phyloP scores from a whole-genome alignment of 2,329 filamentous ascomycete genomes.

The Aspergillus pseudotamarii region DNA sequence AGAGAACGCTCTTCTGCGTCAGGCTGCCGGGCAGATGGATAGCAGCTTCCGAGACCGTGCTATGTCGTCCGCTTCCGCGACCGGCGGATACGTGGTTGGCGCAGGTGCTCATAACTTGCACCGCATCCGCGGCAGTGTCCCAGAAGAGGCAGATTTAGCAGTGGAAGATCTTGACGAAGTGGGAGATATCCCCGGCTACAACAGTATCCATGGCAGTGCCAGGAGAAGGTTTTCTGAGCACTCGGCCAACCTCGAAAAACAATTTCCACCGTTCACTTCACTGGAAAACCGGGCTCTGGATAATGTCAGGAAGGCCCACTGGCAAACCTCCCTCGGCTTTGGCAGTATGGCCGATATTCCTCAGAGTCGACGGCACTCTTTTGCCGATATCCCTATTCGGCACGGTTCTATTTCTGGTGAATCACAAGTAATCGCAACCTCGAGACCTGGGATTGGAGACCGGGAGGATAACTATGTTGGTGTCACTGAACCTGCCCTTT shows the following conservation, averaged over 20 bases:
- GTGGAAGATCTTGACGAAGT: constrained; percentile 50
- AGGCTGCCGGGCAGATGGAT: constrained; percentile 46
- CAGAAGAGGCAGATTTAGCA: constrained; percentile 48
- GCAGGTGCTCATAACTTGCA: constrained; percentile 37
- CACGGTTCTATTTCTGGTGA: constrained; percentile 47
- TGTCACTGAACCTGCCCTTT: constrained; percentile 39
- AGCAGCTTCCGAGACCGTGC: constrained; percentile 44
- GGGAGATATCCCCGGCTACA: constrained; percentile 43
- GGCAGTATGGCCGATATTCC: constrained; percentile 48
- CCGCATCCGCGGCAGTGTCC: constrained; percentile 45
- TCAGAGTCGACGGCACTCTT: constrained; percentile 55
- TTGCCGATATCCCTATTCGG: constrained; percentile 53
- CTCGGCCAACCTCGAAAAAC: constrained; percentile 44
- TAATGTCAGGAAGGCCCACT: constrained; percentile 51
- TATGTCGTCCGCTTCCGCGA: constrained; percentile 42
- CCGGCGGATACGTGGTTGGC: constrained; percentile 36
- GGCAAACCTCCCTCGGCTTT: constrained; percentile 55
- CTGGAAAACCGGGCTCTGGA: constrained; percentile 49
- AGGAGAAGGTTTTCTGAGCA: constrained; percentile 50
- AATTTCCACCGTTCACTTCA: constrained; percentile 39
- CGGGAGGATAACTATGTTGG: constrained; percentile 41
- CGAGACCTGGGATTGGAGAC: constrained; percentile 32
- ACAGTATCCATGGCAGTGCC: constrained; percentile 39
- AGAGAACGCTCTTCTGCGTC: constrained; percentile 51
- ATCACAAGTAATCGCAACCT: constrained; percentile 23